Percentiles rank a stretch among this genome's conserved stretches.
These are phyloP conservation scores for Cladorrhinum sp. DNA, from an alignment of 2,329 filamentous ascomycete genomes.

Conservation along the genomic window DNA sequence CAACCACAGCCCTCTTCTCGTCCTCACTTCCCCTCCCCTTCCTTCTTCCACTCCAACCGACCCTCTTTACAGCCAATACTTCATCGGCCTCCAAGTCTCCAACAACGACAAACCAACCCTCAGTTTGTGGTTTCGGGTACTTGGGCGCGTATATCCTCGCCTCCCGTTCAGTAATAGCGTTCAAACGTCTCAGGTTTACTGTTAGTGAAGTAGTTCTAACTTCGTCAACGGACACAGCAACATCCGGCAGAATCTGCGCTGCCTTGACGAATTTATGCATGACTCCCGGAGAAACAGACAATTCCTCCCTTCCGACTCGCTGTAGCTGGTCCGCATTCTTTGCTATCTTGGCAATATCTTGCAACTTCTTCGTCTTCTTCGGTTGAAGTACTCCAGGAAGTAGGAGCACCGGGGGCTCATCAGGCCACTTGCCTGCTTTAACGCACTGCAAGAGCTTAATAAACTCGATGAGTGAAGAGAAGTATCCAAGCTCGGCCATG, in stretches of 20 bases:
- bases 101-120: slow-evolving; percentile 86
- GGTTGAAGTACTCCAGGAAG: slow-evolving; percentile 64
- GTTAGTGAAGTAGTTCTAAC: slow-evolving; percentile 62
- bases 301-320: slow-evolving; percentile 47
- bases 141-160: slow-evolving; percentile 79
- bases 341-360: slow-evolving; percentile 40
- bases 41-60: slow-evolving; percentile 61
- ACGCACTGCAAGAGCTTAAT: slow-evolving; percentile 84
- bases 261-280: slow-evolving; percentile 55
- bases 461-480: slow-evolving; percentile 76
- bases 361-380: slow-evolving; percentile 42
- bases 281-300: slow-evolving; percentile 47
- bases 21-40: slow-evolving; percentile 24
- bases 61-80: slow-evolving; percentile 79
- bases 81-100: slow-evolving; percentile 67
- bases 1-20: slow-evolving; percentile 29
- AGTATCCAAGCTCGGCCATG: slow-evolving; percentile 80
- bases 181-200: slow-evolving; percentile 63
- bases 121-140: slow-evolving; percentile 91
- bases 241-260: slow-evolving; percentile 63
- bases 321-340: slow-evolving; percentile 34
- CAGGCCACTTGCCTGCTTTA: slow-evolving; percentile 89
- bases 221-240: slow-evolving; percentile 60
- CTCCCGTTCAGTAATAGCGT: slow-evolving; percentile 62
- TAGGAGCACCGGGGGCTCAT: slow-evolving; percentile 74